Percentiles rank a stretch among this genome's conserved stretches.
phyloP scores from a whole-genome alignment of 495 filamentous ascomycete species.

The Apiosordaria backusii region DNA sequence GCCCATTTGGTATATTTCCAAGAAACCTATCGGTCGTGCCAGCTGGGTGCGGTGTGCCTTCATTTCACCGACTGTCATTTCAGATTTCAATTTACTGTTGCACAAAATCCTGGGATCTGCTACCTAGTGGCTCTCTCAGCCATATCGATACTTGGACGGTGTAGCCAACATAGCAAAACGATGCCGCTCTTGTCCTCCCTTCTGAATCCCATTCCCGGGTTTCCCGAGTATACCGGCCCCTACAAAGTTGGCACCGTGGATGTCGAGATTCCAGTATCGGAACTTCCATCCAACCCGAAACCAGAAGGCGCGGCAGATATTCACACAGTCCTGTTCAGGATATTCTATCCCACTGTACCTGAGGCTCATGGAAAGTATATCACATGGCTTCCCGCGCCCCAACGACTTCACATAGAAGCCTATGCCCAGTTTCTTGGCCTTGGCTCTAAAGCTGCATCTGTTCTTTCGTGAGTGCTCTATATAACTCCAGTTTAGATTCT shows the following conservation, averaged over 20 bases:
- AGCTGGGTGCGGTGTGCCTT: not conserved
- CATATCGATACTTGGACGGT: not conserved
- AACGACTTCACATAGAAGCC: conserved; percentile 61
- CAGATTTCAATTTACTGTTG: too few species aligned
- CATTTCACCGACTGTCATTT: not conserved
- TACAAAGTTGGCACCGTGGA: conserved; percentile 72
- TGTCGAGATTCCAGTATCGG: conserved; percentile 64
- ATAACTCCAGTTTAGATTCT: not conserved
- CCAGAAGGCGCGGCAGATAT: conserved; percentile 50
- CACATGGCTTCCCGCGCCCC: conserved; percentile 70
- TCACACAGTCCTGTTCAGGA: conserved; percentile 65
- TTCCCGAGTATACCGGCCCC: conserved; percentile 67
- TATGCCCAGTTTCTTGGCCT: conserved; percentile 66
- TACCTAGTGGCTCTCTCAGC: too few species aligned
- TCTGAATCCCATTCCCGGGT: conserved; percentile 50
- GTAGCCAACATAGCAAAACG: not conserved
- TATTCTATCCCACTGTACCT: conserved; percentile 67
- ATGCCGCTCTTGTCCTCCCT: conserved; percentile 24
- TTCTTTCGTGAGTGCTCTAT: conserved; percentile 40
- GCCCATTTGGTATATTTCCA: too few species aligned
- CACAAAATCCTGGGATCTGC: too few species aligned
- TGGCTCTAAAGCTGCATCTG: conserved; percentile 49
- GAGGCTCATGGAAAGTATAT: conserved; percentile 43
- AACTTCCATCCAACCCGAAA: conserved; percentile 50
- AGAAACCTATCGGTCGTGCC: not conserved